A percentile compares a stretch with the other conserved stretches of the same genome.
phyloP scores from a whole-genome alignment of 768 basidiomycete species.

The Pulveroboletus sp. region DNA sequence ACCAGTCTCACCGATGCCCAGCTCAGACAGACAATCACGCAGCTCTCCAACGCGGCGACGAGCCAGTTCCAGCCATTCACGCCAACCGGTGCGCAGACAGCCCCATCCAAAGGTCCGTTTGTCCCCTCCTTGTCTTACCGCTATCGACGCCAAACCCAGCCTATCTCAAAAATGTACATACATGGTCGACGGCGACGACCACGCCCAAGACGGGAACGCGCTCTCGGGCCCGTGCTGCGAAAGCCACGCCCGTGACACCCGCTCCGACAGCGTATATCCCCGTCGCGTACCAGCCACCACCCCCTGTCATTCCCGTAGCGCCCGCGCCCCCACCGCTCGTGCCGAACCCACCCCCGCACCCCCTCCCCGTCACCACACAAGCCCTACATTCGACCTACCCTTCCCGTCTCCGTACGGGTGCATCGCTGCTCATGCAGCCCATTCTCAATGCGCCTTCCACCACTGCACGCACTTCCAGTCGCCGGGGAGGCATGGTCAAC shows the following conservation, averaged over 20 bases:
- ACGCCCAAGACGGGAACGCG: constrained; percentile 43
- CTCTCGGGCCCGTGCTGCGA: constrained; percentile 34
- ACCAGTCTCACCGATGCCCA: constrained; percentile 58
- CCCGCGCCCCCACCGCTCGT: constrained; percentile 30
- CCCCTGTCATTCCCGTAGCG: constrained; percentile 26
- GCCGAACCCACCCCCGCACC: constrained; percentile 52
- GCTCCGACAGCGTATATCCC: constrained; percentile 34
- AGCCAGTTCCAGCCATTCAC: constrained; percentile 35
- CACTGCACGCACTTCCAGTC: constrained; percentile 44
- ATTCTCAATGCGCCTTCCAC: constrained; percentile 48
- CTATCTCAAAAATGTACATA: constrained; percentile 68
- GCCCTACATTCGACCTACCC: constrained; percentile 81
- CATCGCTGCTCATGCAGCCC: constrained; percentile 89
- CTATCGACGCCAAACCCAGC: constrained; percentile 34
- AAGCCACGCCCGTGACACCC: constrained; percentile 39
- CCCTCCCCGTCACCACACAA: constrained; percentile 62
- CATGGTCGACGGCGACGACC: constrained; percentile 62
- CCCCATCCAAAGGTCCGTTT: constrained; percentile 28
- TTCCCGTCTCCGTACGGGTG: constrained; percentile 87
- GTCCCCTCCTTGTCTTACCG: background rate
- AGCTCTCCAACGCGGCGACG: constrained; percentile 41
- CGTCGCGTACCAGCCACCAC: constrained; percentile 37
- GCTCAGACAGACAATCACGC: constrained; percentile 59
- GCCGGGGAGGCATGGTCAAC: constrained; percentile 73
- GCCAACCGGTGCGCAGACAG: constrained; percentile 28